Conservation (phyloP, 2,329 filamentous ascomycete genomes). For the Diaporthe velutina region DNA sequence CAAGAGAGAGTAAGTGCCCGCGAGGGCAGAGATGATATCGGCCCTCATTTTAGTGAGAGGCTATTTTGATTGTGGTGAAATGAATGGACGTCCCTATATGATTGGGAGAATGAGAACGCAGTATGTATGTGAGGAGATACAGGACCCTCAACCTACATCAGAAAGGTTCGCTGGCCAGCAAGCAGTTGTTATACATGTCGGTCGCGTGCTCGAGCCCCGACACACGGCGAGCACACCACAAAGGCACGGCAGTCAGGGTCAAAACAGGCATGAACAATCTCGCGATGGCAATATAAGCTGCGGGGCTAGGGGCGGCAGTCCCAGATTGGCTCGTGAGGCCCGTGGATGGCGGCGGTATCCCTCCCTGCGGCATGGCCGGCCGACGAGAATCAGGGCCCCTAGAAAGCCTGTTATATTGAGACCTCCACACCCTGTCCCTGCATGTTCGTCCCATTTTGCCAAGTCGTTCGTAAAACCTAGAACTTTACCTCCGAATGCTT, state of each 20-base stretch:
- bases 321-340: slow-evolving; percentile 4
- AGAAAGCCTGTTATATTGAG: slow-evolving; percentile 1
- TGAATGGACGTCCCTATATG: neutral
- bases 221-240: neutral
- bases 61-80: neutral
- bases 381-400: neutral
- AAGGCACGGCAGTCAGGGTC: neutral
- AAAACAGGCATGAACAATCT: slow-evolving; percentile 15
- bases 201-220: neutral
- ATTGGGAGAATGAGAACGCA: too few species aligned
- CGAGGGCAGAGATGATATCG: slow-evolving; percentile 24
- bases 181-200: neutral
- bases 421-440: slow-evolving; percentile 1
- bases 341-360: neutral
- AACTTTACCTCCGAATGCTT: slow-evolving; percentile 10
- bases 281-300: slow-evolving; percentile 10
- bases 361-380: slow-evolving; percentile 15
- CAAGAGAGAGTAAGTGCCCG: slow-evolving; percentile 27
- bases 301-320: slow-evolving; percentile 13
- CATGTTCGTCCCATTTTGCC: slow-evolving; percentile 11
- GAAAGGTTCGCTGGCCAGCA: neutral
- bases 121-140: too few species aligned
- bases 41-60: neutral
- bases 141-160: neutral
- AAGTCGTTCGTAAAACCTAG: neutral